These are phyloP conservation scores for Colletotrichum filicis DNA, from an alignment of 2,329 filamentous ascomycete species.

Conservation along the genomic window DNA sequence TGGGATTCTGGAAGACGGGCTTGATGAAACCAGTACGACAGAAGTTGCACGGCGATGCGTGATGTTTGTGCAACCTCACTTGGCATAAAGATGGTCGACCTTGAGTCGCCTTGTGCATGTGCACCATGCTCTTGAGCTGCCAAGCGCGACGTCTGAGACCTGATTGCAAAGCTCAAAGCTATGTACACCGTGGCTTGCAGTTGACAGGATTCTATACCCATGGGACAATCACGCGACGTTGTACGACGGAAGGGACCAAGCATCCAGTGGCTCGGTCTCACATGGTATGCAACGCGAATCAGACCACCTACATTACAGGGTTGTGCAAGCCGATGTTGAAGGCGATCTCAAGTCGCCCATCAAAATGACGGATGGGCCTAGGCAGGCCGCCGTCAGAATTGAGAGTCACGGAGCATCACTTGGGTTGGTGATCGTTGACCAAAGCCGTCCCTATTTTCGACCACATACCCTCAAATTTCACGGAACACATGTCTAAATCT, in stretches of 20 bases:
- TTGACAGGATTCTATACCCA: slow-evolving; percentile 9
- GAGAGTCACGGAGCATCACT: neutral
- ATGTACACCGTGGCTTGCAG: slow-evolving; percentile 16
- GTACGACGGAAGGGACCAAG: slow-evolving; percentile 13
- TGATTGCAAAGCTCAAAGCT: neutral
- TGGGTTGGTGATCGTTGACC: neutral
- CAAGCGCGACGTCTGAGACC: neutral
- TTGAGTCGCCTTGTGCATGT: slow-evolving; percentile 17
- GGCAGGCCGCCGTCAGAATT: neutral
- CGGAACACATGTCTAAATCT: neutral
- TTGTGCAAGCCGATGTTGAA: neutral
- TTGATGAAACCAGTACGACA: slow-evolving; percentile 21
- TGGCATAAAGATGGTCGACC: neutral
- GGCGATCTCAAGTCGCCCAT: neutral
- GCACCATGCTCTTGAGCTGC: neutral
- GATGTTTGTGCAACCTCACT: slow-evolving; percentile 9
- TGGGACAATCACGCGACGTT: slow-evolving; percentile 25
- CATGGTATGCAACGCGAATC: neutral
- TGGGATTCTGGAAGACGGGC: slow-evolving; percentile 44
- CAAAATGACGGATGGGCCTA: neutral
- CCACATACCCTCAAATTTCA: neutral
- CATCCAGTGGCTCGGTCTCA: neutral
- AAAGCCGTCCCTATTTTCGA: neutral
- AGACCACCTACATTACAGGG: neutral
- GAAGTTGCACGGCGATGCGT: slow-evolving; percentile 13